Evolutionary conservation across 306 rosid genomes (phyloP).

Genomic region (Sechiopsis laciniata): DNA sequence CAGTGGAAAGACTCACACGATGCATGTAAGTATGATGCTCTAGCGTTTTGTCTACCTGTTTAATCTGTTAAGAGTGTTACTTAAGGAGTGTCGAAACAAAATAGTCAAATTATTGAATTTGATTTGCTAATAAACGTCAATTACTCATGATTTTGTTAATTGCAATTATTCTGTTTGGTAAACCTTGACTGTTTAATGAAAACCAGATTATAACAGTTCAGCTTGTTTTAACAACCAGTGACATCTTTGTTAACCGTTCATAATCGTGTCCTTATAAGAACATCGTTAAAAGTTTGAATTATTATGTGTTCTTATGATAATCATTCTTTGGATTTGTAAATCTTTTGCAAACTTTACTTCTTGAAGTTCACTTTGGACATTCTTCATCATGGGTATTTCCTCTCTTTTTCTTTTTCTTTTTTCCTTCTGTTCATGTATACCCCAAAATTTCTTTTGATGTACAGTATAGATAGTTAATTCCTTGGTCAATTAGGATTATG

Average conservation of each 20-base stretch:
- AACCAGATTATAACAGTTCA: background rate
- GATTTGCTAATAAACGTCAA: background rate
- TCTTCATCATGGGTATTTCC: too few relatives aligned
- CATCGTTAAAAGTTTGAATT: background rate
- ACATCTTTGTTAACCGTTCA: slow-evolving; percentile 1
- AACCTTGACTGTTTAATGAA: background rate
- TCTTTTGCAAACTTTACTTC: too few relatives aligned
- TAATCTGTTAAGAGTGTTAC: slow-evolving; percentile 18
- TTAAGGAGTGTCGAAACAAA: background rate
- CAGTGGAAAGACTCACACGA: slow-evolving; percentile 98
- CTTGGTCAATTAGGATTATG: too few relatives aligned
- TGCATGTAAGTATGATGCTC: slow-evolving; percentile 74
- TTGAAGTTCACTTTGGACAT: too few relatives aligned
- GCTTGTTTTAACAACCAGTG: background rate
- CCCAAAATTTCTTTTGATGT: too few relatives aligned
- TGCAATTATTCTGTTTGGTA: background rate
- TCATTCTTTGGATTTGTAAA: too few relatives aligned
- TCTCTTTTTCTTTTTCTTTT: too few relatives aligned
- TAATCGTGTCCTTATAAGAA: background rate
- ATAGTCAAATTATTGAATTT: background rate
- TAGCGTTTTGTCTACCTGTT: slow-evolving; percentile 11
- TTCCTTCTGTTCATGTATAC: too few relatives aligned
- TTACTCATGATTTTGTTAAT: background rate
- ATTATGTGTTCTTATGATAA: too few relatives aligned
- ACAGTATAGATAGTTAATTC: too few relatives aligned